Base-by-base conservation (phyloP, 164 flowering plant genomes). In the Magnolia sinica region DNA sequence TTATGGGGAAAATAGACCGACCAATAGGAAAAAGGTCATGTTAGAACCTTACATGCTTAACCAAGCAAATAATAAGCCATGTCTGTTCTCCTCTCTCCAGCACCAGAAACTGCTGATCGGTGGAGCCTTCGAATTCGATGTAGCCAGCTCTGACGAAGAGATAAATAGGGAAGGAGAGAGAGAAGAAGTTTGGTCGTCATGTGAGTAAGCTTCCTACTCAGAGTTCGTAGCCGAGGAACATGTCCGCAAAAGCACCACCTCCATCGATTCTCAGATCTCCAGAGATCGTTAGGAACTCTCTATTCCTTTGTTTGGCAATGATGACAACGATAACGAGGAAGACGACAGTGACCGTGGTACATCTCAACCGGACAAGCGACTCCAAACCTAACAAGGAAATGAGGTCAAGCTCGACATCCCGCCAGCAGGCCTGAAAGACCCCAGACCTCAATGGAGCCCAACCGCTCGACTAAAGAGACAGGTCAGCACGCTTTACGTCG, bases 171-270 rank as follows among this genome's bases (percentile, higher is more conserved):
- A 67, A 83, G 80, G 14, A 79, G 86, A 77, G 27, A 82, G 76
- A 14, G 61, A 78, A 10, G 69, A 72, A 27, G 78, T 79, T 13
- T 94, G 92, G 70, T 91, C 97, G 8, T 95, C 99, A 7, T 95
- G 99, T 98, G 98, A 93, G 76, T 95, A 93, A 76, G 85, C 90
- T n/a, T 76, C 91, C 0, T 91, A 88, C 82, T 82, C 91, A 0
- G 95, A 87, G 71, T 88, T 96, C 0, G 97, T 86, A 2, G 94
- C 92, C 14, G 97, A 95, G 61, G 99, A 95, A 66, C 99, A 95
- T 76, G 87, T 91, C 20, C 89, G 92, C 64, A 85, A 91, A 5
- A 88, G 90, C 82, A 95, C 99, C 50, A 93, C 99, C n/a, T 95
- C 99, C 31, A 68, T 95, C 23, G 99, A 95, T 74, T 20, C 23